phyloP scores from a whole-genome alignment of 495 filamentous ascomycete genomes.

The Chaetomium fimeti region DNA sequence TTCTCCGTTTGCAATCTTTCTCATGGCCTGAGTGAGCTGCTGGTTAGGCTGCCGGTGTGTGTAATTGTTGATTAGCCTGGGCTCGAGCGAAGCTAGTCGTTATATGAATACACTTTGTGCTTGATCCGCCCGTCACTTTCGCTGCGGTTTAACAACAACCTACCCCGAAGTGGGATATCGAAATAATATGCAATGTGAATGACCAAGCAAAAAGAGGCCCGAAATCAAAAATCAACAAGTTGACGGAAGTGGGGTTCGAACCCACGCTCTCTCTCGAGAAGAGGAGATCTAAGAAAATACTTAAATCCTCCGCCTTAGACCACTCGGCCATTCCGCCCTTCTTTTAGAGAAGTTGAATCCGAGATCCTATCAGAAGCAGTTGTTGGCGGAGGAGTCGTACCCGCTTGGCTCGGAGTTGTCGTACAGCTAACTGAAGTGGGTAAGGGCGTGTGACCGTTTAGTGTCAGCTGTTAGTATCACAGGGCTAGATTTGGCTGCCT shows the following conservation, averaged over 20 bases:
- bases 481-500: conserved; percentile 4
- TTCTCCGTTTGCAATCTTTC: not conserved
- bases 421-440: not conserved
- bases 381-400: not conserved
- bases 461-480: not conserved
- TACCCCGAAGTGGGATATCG: not conserved
- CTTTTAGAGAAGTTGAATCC: conserved; percentile 3
- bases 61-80: not conserved
- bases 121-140: not conserved
- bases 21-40: not conserved
- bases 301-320: conserved; percentile 31
- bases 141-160: not conserved
- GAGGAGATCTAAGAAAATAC: conserved; percentile 26
- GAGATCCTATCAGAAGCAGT: conserved; percentile 15
- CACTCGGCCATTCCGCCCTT: conserved; percentile 16
- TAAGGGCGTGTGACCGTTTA: not conserved
- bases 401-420: no score
- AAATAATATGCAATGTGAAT: no score
- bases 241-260: conserved; percentile 32
- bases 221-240: conserved; percentile 12
- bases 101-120: no score
- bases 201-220: no score
- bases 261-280: conserved; percentile 33
- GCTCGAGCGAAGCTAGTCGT: no score
- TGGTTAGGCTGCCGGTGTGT: no score